A percentile compares a stretch with the other conserved stretches of the same genome.
Conservation (phyloP, 495 filamentous ascomycete genomes). For the Hypoxylon perforatum region DNA sequence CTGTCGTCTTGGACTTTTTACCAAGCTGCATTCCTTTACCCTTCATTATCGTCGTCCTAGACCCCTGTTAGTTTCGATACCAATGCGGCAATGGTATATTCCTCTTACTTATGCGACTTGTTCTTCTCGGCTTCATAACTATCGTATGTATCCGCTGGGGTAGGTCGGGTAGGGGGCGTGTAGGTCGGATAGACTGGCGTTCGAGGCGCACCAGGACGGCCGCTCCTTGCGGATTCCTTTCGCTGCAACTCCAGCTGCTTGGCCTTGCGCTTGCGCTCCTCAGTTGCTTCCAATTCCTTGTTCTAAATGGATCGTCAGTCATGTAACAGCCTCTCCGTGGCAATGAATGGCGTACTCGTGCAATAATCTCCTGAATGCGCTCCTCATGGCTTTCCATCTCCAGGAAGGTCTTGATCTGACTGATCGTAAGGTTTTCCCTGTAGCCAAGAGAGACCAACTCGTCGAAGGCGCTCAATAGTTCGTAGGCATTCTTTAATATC, state of each 20-base stretch:
- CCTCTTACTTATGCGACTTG: conserved; percentile 77
- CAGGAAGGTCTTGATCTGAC: conserved; percentile 97
- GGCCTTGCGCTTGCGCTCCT: conserved; percentile 96
- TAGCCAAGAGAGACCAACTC: conserved; percentile 96
- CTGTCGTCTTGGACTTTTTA: conserved; percentile 95
- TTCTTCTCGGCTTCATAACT: conserved; percentile 97
- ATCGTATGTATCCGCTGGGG: conserved; percentile 85
- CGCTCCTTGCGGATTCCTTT: conserved; percentile 78
- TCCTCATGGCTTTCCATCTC: conserved; percentile 99
- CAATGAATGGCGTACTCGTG: conserved; percentile 68
- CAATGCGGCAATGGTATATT: not conserved
- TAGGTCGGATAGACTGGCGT: conserved; percentile 88
- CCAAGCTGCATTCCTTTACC: conserved; percentile 99
- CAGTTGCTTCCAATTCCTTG: conserved; percentile 96
- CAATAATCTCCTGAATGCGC: conserved; percentile 97
- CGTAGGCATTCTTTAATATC: conserved; percentile 92
- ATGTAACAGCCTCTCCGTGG: not conserved
- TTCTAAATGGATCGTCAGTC: conserved; percentile 69
- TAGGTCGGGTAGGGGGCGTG: conserved; percentile 79
- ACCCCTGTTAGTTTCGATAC: conserved; percentile 33
- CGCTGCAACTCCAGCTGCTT: conserved; percentile 98
- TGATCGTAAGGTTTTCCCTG: conserved; percentile 91
- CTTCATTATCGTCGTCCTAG: conserved; percentile 70
- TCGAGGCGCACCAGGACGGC: conserved; percentile 67
- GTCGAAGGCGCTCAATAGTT: conserved; percentile 94